Base-by-base conservation (phyloP, 768 basidiomycete species). In the Naganishia friedmannii region DNA sequence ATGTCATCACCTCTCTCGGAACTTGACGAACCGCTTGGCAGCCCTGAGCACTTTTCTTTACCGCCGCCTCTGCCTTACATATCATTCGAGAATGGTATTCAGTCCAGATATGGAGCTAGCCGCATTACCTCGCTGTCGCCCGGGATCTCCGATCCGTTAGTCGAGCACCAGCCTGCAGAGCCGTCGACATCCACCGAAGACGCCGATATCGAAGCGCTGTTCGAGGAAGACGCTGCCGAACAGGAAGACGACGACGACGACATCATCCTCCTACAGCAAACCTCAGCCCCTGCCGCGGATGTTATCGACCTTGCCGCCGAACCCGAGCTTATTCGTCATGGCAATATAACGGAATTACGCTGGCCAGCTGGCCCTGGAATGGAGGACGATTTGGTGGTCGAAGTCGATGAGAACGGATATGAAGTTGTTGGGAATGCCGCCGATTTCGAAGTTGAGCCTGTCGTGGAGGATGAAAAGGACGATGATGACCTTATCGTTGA, bases 1-100 rank as follows among this genome's bases (percentile, higher is more conserved):
- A 45, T 63, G 60, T 63, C 60, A 42, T 63, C 60, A n/a, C 60
- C 60, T 42, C 34, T 63, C 6, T 45, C 60, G 7, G 60, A 63
- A 29, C 60, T 63, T 42, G 42, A 34, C 42, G 60, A 63, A 29
- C 60, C 60, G 8, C 6, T 42, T n/a, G 42, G 60, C 26, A 63
- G 60, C 29, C 60, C 60, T 7, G 60, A 45, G 19, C 39, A 42
- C 6, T 63, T 63, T 17, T 26, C 10, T 1, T 23, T 63, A 45
- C 60, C 60, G 60, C 60, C 60, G 19, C 23, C 42, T 26, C 13
- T 45, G n/a, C 37, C n/a, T 4, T 13, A 29, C 15, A 29, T 29
- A 26, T 17, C 23, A 15, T 29, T 23, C 13, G 8, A 26, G 8
- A 17, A 21, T 42, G 60, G 28, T 4, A 26, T 26, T 28, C n/a